Conservation (phyloP, 2,329 filamentous ascomycete species). For the Pseudohalonectria lignicola region DNA sequence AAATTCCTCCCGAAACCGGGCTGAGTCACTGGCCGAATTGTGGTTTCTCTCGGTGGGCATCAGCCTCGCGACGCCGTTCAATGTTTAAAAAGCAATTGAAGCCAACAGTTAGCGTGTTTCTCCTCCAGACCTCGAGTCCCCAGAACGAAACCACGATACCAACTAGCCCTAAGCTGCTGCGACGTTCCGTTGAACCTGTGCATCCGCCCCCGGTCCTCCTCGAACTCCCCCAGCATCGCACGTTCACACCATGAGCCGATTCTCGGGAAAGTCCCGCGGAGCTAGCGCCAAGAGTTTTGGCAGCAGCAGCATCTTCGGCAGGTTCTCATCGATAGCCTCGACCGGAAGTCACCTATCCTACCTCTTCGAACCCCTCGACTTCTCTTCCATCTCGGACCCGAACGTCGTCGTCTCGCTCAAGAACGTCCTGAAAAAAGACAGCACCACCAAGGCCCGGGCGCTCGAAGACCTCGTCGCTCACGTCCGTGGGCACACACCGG, state of each 20-base stretch:
- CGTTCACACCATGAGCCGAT: constrained; percentile 3
- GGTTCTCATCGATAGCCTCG: constrained; percentile 27
- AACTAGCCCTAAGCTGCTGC: no score
- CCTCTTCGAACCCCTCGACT: constrained; percentile 73
- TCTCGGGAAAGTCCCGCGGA: constrained; percentile 6
- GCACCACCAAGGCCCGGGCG: constrained; percentile 81
- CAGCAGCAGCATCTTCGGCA: constrained; percentile 22
- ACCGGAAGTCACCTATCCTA: constrained; percentile 59
- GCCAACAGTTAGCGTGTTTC: no score
- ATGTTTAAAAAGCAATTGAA: no score
- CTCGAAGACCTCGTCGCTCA: constrained; percentile 71
- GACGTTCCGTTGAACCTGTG: no score
- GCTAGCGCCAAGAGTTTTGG: constrained; percentile 8
- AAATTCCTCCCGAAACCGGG: no score
- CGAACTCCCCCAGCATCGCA: no score
- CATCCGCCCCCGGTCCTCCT: no score
- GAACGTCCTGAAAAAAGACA: constrained; percentile 85
- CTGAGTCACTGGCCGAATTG: no score
- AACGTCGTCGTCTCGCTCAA: constrained; percentile 86
- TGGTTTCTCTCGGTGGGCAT: no score
- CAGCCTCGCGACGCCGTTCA: no score
- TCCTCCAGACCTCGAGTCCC: no score
- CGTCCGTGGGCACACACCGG: constrained; percentile 26
- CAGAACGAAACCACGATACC: no score
- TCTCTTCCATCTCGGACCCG: constrained; percentile 65